Conservation (phyloP, 2,329 filamentous ascomycete genomes). For the Penicillium palitans region DNA sequence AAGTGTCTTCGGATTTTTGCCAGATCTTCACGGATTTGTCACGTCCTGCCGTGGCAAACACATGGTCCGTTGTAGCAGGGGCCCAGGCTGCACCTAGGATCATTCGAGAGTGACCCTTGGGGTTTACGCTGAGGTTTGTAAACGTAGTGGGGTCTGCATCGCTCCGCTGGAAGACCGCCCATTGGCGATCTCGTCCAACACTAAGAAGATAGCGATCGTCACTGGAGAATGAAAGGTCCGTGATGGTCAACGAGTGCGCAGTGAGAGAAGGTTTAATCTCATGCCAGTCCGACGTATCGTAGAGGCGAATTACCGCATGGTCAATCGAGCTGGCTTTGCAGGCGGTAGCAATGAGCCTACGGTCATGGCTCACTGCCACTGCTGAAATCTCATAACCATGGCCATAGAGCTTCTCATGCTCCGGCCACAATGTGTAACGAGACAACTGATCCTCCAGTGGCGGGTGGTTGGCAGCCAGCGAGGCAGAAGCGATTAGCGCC, state of each 20-base stretch:
- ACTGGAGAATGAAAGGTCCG: constrained; percentile 73
- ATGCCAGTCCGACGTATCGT: constrained; percentile 83
- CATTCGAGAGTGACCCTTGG: constrained; percentile 89
- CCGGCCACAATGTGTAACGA: constrained; percentile 90
- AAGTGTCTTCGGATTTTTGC: constrained; percentile 48
- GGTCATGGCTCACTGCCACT: constrained; percentile 74
- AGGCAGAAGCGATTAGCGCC: constrained; percentile 23
- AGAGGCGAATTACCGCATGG: constrained; percentile 90
- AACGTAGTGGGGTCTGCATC: constrained; percentile 50
- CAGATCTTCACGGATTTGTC: constrained; percentile 83
- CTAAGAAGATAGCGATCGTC: constrained; percentile 77
- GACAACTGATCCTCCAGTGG: constrained; percentile 88
- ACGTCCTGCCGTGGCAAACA: constrained; percentile 84
- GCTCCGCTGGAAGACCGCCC: constrained; percentile 72
- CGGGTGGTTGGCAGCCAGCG: constrained; percentile 66
- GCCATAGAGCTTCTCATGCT: constrained; percentile 93
- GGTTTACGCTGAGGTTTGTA: constrained; percentile 62
- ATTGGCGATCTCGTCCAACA: constrained; percentile 88
- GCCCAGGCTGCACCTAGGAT: constrained; percentile 87
- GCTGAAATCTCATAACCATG: constrained; percentile 97
- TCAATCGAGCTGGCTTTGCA: constrained; percentile 91
- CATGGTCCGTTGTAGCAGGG: constrained; percentile 46
- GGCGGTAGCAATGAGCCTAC: constrained; percentile 78
- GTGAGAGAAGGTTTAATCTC: constrained; percentile 79
- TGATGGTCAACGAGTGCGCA: constrained; percentile 85